These are phyloP conservation scores for Alternaria consortialis DNA, from an alignment of 2,329 filamentous ascomycete genomes.

Conservation along the genomic window DNA sequence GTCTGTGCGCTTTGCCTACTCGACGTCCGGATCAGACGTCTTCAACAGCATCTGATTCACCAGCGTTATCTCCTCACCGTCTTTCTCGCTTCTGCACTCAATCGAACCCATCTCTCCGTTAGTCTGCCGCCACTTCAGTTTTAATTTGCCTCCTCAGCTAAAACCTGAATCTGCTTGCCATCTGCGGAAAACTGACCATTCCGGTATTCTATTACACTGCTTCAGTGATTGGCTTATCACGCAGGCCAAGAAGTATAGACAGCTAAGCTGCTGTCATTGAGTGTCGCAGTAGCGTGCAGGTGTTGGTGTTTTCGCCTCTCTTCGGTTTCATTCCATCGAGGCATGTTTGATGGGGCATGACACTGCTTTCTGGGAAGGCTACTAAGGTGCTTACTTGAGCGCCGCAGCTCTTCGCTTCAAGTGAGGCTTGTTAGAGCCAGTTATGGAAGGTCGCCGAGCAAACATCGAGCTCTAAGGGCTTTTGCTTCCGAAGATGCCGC, in stretches of 20 bases:
- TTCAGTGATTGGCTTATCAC: conserved; percentile 1
- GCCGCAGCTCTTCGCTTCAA: conserved; percentile 1
- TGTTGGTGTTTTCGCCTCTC: conserved; percentile 1
- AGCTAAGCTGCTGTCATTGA: background rate
- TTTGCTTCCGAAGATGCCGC: conserved; percentile 7
- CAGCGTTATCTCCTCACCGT: conserved; percentile 9
- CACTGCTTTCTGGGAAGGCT: background rate
- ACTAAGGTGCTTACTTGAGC: background rate
- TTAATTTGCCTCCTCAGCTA: background rate
- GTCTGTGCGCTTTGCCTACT: conserved; percentile 8
- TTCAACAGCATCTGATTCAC: conserved; percentile 6
- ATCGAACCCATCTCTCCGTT: conserved; percentile 3
- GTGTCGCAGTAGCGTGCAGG: conserved; percentile 4
- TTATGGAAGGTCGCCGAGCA: conserved; percentile 1
- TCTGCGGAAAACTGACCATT: background rate
- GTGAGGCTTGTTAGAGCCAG: background rate
- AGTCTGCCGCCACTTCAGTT: background rate
- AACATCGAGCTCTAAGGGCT: background rate
- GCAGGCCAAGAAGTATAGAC: conserved; percentile 1
- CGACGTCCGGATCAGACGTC: conserved; percentile 7
- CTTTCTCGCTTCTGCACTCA: conserved; percentile 14
- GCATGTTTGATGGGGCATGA: conserved; percentile 3
- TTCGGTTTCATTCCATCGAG: background rate
- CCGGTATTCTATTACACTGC: conserved; percentile 1
- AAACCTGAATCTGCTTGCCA: background rate